These are phyloP conservation scores for Trichothecium roseum DNA, from an alignment of 2,329 filamentous ascomycete species.

Conservation along the genomic window DNA sequence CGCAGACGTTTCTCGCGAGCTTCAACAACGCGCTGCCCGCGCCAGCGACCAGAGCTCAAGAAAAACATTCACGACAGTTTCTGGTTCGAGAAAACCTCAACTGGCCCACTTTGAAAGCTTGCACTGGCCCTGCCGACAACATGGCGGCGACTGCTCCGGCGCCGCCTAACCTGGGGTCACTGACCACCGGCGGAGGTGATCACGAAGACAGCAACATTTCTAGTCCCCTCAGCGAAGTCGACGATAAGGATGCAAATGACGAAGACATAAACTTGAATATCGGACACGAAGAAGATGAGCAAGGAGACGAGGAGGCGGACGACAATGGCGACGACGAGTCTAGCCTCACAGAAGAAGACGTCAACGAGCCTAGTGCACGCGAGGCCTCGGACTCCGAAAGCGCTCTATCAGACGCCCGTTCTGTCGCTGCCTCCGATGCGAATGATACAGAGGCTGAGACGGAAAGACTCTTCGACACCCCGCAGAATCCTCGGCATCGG, in stretches of 20 bases:
- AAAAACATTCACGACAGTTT: not conserved
- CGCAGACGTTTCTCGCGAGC: not conserved
- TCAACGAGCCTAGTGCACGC: slow-evolving; percentile 7
- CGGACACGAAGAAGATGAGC: slow-evolving; percentile 22
- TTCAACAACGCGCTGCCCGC: slow-evolving; percentile 1
- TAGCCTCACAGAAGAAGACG: slow-evolving; percentile 15
- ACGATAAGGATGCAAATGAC: slow-evolving; percentile 65
- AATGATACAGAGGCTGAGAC: slow-evolving; percentile 83
- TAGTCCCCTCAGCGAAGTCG: slow-evolving; percentile 87
- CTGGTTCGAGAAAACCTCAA: not conserved
- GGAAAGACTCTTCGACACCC: slow-evolving; percentile 84
- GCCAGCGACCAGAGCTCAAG: not conserved
- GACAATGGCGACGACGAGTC: slow-evolving; percentile 17
- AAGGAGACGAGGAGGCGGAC: slow-evolving; percentile 9
- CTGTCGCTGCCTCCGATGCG: slow-evolving; percentile 27
- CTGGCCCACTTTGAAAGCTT: not conserved
- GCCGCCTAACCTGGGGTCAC: slow-evolving; percentile 36
- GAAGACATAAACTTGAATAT: slow-evolving; percentile 51
- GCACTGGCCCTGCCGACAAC: slow-evolving; percentile 9
- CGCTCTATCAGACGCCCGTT: slow-evolving; percentile 44
- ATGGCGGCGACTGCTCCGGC: slow-evolving; percentile 46
- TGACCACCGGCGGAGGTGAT: slow-evolving; percentile 26
- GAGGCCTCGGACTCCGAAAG: slow-evolving; percentile 36
- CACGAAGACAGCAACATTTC: slow-evolving; percentile 63
- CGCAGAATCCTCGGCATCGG: slow-evolving; percentile 53